Evolutionary conservation across 129 eudicot genomes (phyloP), one percentile per base, ranked within the genome.

Genomic region (Dittrichia graveolens): DNA sequence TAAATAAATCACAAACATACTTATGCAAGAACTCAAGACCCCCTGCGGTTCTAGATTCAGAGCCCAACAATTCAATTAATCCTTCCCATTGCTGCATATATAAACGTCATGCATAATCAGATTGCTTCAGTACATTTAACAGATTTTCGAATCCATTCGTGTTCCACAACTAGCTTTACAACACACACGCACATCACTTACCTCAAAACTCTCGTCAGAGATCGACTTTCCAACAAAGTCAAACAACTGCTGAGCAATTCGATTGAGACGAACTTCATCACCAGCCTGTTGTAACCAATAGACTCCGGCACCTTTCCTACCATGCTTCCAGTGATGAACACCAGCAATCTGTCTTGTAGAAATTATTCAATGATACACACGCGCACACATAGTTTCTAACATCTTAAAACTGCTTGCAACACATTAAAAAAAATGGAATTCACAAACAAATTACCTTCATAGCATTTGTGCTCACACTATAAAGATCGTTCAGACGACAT

Each of bases 61-160:
- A 83, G 41, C 96, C 97, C 81, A 94, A 72, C 71, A 94, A 72
- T 70, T 94, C 99, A 18, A 94, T 90, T 56, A 94, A 76, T 77
- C 99, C 97, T 83, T 94, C 99, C 99, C 99, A 94, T 84, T 90
- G 99, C 99, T 94, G 86, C 75, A 81, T 39, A 71, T 34, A 49
- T 24, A 55, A 61, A 24, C 31, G 31, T 0, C 13, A 64, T 41
- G 46, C 46, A 38, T 48, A 9, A 37, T 43, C 57, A 46, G 35
- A 19, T 24, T 41, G 11, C 4, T 15, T 54, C 4, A 12, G 44
- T 55, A 53, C 8, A 14, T 44, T 43, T n/a, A 2, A 45, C 31
- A 24, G 31, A 24, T 24, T 24, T 24, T 24, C 1, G 31, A 59
- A 16, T 14, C 58, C 12, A 58, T 63, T 52, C 7, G 5, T 40